phyloP scores from a whole-genome alignment of 164 flowering plant species.

The Hamamelis virginiana region DNA sequence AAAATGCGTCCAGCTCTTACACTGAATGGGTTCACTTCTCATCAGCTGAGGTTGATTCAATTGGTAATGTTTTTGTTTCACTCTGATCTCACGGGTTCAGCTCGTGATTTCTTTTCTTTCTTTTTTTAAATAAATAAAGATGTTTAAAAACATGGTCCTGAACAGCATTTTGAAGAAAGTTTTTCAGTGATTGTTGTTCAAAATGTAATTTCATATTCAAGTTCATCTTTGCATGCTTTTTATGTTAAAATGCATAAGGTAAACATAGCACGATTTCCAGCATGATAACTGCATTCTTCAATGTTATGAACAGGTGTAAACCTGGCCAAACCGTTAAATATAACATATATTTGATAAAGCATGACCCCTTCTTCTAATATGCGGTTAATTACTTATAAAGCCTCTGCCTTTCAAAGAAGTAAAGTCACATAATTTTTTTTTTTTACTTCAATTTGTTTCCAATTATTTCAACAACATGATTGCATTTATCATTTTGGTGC shows the following conservation, averaged over 20 bases:
- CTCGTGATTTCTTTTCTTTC: too few relatives aligned
- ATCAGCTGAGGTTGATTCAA: conserved; percentile 71
- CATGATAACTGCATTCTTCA: neutral
- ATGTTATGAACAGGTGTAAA: neutral
- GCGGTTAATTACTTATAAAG: too few relatives aligned
- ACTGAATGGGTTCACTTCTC: conserved; percentile 74
- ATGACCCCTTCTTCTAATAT: too few relatives aligned
- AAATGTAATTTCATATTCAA: neutral
- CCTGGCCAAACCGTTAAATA: too few relatives aligned
- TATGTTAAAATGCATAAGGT: neutral
- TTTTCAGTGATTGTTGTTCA: neutral
- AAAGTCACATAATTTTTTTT: too few relatives aligned
- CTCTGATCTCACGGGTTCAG: neutral
- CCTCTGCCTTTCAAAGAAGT: too few relatives aligned
- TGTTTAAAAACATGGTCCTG: too few relatives aligned
- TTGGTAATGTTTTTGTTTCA: conserved; percentile 45
- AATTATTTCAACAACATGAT: neutral
- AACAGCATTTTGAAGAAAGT: neutral
- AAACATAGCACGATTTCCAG: neutral
- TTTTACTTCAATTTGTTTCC: neutral
- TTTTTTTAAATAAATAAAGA: too few relatives aligned
- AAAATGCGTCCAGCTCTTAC: conserved; percentile 73
- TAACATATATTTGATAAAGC: too few relatives aligned
- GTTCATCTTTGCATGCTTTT: neutral
- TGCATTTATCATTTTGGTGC: neutral